phyloP scores from a whole-genome alignment of 2,329 filamentous ascomycete genomes.

The Trichoderma endophyticum region DNA sequence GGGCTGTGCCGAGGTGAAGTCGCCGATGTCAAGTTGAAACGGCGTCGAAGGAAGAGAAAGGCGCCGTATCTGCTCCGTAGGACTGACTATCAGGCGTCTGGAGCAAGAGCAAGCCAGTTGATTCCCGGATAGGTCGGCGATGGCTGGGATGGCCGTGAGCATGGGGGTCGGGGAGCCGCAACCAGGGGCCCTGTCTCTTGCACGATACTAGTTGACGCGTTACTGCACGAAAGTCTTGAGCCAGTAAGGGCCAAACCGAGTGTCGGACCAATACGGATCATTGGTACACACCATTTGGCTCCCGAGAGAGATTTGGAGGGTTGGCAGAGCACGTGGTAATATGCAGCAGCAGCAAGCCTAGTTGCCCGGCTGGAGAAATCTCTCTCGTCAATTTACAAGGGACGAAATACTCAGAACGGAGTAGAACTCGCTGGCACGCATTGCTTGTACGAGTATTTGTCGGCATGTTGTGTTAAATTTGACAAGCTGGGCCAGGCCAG shows the following conservation, averaged over 20 bases:
- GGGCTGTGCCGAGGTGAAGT: background rate
- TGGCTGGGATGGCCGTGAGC: conserved; percentile 4
- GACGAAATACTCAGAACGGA: background rate
- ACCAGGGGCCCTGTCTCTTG: background rate
- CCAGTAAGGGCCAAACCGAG: background rate
- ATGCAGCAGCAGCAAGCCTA: background rate
- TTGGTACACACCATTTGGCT: conserved; percentile 1
- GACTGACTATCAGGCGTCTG: background rate
- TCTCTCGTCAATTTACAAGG: background rate
- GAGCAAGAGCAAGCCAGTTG: background rate
- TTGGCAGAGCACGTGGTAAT: conserved; percentile 12
- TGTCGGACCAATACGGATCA: background rate
- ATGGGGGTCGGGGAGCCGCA: conserved; percentile 12
- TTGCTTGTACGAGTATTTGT: background rate
- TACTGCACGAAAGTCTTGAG: conserved; percentile 8
- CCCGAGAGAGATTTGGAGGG: conserved; percentile 5
- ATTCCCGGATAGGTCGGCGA: conserved; percentile 14
- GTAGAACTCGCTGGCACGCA: background rate
- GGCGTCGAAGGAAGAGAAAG: background rate
- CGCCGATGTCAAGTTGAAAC: background rate
- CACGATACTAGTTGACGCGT: conserved; percentile 1
- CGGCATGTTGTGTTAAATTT: background rate
- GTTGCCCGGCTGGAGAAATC: background rate
- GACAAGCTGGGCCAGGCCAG: background rate
- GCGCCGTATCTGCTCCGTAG: background rate